Percentiles rank a stretch among this genome's conserved stretches.
Conservation (phyloP, 2,329 filamentous ascomycete genomes). For the Sphaerulina musiva region DNA sequence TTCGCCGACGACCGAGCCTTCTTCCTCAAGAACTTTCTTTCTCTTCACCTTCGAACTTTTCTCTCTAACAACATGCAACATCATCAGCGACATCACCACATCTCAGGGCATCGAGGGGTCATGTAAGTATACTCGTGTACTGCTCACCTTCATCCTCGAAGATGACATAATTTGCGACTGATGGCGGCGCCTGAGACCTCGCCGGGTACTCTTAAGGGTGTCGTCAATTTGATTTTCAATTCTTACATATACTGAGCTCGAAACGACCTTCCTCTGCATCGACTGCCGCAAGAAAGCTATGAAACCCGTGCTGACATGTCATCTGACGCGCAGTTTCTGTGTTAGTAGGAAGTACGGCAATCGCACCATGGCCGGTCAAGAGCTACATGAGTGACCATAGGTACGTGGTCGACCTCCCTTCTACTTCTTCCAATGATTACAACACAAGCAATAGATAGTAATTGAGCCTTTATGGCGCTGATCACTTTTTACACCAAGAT, state of each 20-base stretch:
- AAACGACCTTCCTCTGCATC: neutral
- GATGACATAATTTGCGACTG: slow-evolving; percentile 99
- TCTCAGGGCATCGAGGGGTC: neutral
- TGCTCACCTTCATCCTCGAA: slow-evolving; percentile 37
- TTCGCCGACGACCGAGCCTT: neutral
- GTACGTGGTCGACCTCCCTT: slow-evolving; percentile 8
- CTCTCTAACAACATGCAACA: slow-evolving; percentile 10
- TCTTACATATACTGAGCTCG: slow-evolving; percentile 94
- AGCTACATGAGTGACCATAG: neutral
- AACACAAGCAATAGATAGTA: slow-evolving; percentile 54
- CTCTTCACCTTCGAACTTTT: neutral
- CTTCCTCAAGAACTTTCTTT: slow-evolving; percentile 5
- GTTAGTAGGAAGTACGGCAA: neutral
- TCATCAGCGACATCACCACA: neutral
- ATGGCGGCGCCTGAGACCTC: slow-evolving; percentile 78
- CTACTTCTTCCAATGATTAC: slow-evolving; percentile 56
- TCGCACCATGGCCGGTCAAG: neutral
- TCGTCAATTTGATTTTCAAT: slow-evolving; percentile 75
- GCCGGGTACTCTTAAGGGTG: slow-evolving; percentile 81
- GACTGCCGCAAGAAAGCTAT: neutral
- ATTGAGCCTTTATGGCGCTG: slow-evolving; percentile 33
- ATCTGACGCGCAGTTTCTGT: neutral
- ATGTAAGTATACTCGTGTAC: slow-evolving; percentile 5
- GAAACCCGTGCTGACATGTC: neutral
- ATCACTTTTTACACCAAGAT: slow-evolving; percentile 38